Evolutionary conservation across 2,329 filamentous ascomycete species (phyloP), one percentile per base, ranked within the genome.

Genomic region (Colletotrichum chrysophilum): DNA sequence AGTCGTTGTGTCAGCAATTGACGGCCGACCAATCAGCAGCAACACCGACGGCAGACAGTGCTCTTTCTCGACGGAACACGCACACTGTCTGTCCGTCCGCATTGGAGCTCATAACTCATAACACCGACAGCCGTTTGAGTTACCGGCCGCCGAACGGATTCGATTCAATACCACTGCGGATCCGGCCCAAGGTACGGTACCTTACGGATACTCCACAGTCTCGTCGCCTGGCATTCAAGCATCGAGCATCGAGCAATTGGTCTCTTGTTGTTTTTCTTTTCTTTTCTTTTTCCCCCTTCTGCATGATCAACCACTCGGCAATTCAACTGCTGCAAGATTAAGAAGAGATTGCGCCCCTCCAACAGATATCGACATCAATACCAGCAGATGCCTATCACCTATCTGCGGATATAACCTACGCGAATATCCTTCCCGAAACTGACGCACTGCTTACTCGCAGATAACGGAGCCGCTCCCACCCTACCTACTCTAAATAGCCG

Each of bases 111-210:
- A 52, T 6, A 18, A 52, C 43, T 21, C 43, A 52, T 6, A 18
- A 52, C 43, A 52, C 43, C 43, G 43, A 52, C 43, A 52, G 43
- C 43, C 43, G 43, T 52, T 52, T 52, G n/a, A 48, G 43, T 21
- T 52, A 24, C 65, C 16, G 43, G 34, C 24, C 10, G 48, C 16
- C 18, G 36, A 16, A 58, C 61, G 69, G 69, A 58, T 32, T 52
- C 67, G 26, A 66, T 52, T 9, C 30, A 38, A 66, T 69, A 21
- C 48, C 70, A 72, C 64, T 68, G 70, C 55, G 70, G 70, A 68
- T 72, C 70, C 70, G n/a, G 43, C 52, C 32, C 16, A 38, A 38
- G 36, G 36, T 62, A 26, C 38, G 36, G 36, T 62, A 26, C 38
- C 16, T 58, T 18, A 1, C 10, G 5, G 21, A 32, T 32, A n/a